Evolutionary conservation across 2,329 filamentous ascomycete species (phyloP).

Genomic region (Penicillium sp.): DNA sequence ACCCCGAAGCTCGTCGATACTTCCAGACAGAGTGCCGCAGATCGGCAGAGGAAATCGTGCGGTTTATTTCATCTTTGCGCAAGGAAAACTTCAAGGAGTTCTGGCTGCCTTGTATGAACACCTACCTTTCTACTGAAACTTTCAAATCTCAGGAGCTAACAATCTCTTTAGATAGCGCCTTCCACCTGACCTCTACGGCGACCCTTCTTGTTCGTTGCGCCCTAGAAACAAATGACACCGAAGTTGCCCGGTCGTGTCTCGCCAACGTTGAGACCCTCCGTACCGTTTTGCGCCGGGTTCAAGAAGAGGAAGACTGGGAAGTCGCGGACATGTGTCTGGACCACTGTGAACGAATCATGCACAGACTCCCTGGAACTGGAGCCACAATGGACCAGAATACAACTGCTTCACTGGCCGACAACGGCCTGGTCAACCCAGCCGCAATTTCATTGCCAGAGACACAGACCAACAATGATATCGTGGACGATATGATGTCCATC

Average conservation of each 20-base stretch:
- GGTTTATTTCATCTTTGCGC: constrained; percentile 53
- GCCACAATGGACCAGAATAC: constrained; percentile 23
- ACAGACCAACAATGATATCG: constrained; percentile 50
- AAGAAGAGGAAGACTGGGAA: constrained; percentile 59
- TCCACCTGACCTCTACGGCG: constrained; percentile 59
- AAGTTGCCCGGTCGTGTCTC: constrained; percentile 52
- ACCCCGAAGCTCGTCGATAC: constrained; percentile 54
- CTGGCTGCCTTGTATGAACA: constrained; percentile 53
- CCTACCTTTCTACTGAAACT: background rate
- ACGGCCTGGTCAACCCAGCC: constrained; percentile 42
- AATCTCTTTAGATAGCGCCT: constrained; percentile 49
- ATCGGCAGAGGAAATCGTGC: constrained; percentile 52
- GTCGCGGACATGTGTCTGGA: constrained; percentile 60
- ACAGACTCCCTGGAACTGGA: constrained; percentile 40
- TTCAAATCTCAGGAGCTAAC: constrained; percentile 3
- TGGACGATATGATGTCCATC: constrained; percentile 53
- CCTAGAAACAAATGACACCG: constrained; percentile 54
- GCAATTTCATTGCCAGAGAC: constrained; percentile 48
- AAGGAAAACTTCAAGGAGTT: constrained; percentile 57
- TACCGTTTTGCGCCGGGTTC: constrained; percentile 51
- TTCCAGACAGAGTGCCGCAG: constrained; percentile 52
- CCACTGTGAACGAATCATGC: constrained; percentile 51
- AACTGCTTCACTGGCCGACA: constrained; percentile 26
- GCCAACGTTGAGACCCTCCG: constrained; percentile 54
- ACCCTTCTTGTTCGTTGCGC: constrained; percentile 57